Base-by-base conservation (phyloP, 2,329 filamentous ascomycete genomes). In the Botryotinia calthae region DNA sequence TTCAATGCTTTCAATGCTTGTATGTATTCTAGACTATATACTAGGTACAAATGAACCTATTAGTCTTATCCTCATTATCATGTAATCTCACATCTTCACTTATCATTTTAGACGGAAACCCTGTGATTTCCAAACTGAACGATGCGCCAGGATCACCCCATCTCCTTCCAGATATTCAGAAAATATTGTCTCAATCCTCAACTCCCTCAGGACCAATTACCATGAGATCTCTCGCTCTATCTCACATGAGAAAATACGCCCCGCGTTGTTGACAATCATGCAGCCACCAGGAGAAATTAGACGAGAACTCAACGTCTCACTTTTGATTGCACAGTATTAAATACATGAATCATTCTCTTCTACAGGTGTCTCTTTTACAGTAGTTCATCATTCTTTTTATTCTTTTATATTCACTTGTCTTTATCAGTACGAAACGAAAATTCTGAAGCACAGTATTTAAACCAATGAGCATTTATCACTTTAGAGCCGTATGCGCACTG, bases 201-300 rank as follows among this genome's bases (percentile, higher is more conserved):
- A 18, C 2, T 9, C 0, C 51, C 6, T n/a, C 6, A 2, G 6
- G 14, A 1, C 0, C 4, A 14, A 51, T n/a, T 6, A 12, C 25
- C 1, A 14, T 10, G 16, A 14, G 2, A 54, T 12, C 5, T 9
- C n/a, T 54, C 6, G 2, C 14, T 54, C 6, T 14, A 16, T 18
- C n/a, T 4, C n/a, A 56, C 14, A 2, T 8, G 6, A 28, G 0
- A 56, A 0, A 18, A 22, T 7, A 16, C 2, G 5, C 31, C 31
- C 10, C 31, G 28, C 6, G 7, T 31, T 28, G 14, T 28, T 6
- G 56, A 59, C 16, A 61, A 40, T n/a, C 4, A 62, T 62, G 25
- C 61, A 42, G 25, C 14, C n/a, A 22, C 28, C 16, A 63, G 25
- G 16, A 63, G 25, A 44, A 7, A 44, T 63, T 63, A 44, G 61